Base-by-base conservation (phyloP, 1,139 yeast species). In the Zygoascus meyerae region DNA sequence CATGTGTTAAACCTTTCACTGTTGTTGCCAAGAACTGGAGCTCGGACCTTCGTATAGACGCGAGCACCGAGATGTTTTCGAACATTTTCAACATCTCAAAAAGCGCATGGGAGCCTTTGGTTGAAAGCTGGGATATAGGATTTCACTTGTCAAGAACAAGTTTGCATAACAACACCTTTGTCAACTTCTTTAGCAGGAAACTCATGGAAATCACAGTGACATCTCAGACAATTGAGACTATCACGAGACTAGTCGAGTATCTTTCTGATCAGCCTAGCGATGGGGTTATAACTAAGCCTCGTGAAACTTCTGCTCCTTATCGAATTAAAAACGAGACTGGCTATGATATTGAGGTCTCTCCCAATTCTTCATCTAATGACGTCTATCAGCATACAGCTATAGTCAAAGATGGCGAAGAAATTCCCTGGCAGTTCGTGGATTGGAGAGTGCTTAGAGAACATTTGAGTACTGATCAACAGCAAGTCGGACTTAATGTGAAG, bases 61-160 rank as follows among this genome's bases (percentile, higher is more conserved):
- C 84, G 0, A 79, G 79, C 29, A 66, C 90, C 29, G 86, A 81
- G 55, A 76, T 89, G 0, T 79, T 72, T 54, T 76, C 85, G 10
- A 92, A 90, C 63, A 80, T 90, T 18, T 92, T 84, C 71, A 92
- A 92, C 63, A 90, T 90, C 61, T 79, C 97, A 0, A 80, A 87
- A 55, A 89, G 97, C 0, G 79, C 94, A 0, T 94, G 99, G 99
- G 98, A 94, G 58, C 97, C 98, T 0, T 69, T 94, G 41, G 65
- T 92, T 43, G 98, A 94, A 58, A 82, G 92, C 0, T 86, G 95
- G 86, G 84, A 90, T 9, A 70, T 92, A 46, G 81, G 89, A 0
- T 65, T 89, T 14, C 89, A 86, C 62, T 79, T 85, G 1, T 72
- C 85, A 0, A 77, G 74, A 52, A 68, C 69, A 2, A 59, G 64